Conservation (phyloP, 2,329 filamentous ascomycete genomes). For the Ophiostoma sp. region DNA sequence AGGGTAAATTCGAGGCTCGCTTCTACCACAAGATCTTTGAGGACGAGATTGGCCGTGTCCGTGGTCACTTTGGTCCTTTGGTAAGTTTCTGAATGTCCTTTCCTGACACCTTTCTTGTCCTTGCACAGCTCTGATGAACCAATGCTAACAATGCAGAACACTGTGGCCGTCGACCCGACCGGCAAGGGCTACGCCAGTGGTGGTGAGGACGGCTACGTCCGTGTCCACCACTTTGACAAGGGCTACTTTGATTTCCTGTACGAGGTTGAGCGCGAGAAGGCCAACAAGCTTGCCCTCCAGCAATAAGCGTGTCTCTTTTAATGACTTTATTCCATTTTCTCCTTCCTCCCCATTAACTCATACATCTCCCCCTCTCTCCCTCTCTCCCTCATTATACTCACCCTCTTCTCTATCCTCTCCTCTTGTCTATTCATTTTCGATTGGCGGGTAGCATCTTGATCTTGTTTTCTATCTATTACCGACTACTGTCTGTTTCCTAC, state of each 20-base stretch:
- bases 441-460: conserved; percentile 17
- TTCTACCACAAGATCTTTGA: conserved; percentile 99
- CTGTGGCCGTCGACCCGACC: conserved; percentile 85
- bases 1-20: conserved; percentile 98
- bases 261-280: conserved; percentile 86
- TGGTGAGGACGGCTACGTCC: conserved; percentile 97
- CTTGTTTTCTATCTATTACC: not conserved
- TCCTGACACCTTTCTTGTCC: no score
- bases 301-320: conserved; percentile 20
- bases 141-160: conserved; percentile 54
- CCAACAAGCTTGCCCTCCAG: conserved; percentile 40
- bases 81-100: conserved; percentile 33
- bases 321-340: not conserved
- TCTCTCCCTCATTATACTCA: not conserved
- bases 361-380: not conserved
- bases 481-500: not conserved
- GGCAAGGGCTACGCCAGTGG: conserved; percentile 92
- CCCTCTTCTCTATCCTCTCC: not conserved
- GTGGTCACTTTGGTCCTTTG: conserved; percentile 92
- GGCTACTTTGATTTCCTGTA: conserved; percentile 98
- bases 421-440: not conserved
- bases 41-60: conserved; percentile 95
- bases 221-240: conserved; percentile 98
- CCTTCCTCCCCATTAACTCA: not conserved
- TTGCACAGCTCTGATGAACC: no score